phyloP scores from a whole-genome alignment of 495 filamentous ascomycete genomes.

The Aspergillus sclerotioniger region DNA sequence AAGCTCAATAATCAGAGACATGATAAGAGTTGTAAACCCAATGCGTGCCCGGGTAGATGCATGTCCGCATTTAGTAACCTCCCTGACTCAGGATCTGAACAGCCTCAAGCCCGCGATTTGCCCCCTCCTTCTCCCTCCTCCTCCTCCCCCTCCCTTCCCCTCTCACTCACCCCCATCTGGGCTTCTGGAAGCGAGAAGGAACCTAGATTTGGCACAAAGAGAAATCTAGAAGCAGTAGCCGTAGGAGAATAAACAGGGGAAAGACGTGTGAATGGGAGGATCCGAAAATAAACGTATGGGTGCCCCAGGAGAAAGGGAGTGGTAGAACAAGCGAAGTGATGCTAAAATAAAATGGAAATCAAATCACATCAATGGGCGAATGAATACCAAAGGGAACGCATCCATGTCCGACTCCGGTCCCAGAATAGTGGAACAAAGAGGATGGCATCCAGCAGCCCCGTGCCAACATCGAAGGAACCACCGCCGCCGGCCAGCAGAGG shows the following conservation, averaged over 20 bases:
- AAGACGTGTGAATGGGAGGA: neutral
- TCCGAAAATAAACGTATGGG: conserved; percentile 3
- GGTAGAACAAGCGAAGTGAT: conserved; percentile 14
- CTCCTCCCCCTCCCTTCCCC: neutral
- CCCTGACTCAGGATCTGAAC: conserved; percentile 1
- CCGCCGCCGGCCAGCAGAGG: conserved; percentile 3
- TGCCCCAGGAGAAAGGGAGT: conserved; percentile 4
- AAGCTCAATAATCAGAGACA: neutral
- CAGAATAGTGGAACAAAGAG: conserved; percentile 25
- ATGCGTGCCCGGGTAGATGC: neutral
- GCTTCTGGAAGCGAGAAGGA: neutral
- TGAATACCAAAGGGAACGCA: conserved; percentile 14
- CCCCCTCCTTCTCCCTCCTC: neutral
- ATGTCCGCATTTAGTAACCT: conserved; percentile 6
- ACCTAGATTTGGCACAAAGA: conserved; percentile 19
- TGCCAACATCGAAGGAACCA: conserved; percentile 9
- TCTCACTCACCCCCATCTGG: neutral
- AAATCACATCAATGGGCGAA: conserved; percentile 10
- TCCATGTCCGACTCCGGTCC: conserved; percentile 12
- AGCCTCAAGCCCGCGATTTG: neutral
- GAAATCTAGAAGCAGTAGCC: neutral
- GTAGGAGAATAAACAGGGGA: conserved; percentile 1
- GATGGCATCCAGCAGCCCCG: conserved; percentile 9
- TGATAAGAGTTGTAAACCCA: neutral
- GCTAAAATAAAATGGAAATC: conserved; percentile 13